Evolutionary conservation across 192 early-diverging fungal genomes (phyloP), one percentile per base, ranked within the genome.

Genomic region (Rhizophagus prolifer): DNA sequence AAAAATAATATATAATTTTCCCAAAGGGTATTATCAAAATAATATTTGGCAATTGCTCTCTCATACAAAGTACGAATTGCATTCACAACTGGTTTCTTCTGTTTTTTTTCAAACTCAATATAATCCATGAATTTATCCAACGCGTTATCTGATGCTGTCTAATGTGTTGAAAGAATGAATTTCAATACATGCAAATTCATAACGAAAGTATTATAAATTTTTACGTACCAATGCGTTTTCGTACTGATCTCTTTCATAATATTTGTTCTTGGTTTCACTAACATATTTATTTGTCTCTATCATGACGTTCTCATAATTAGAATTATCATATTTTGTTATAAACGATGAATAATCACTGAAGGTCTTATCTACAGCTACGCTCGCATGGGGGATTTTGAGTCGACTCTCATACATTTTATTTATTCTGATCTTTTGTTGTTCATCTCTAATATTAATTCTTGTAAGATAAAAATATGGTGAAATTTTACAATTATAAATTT

Each of bases 331-430:
- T 12, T 74, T 76, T 12, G 85, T 86, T 46, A 94, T 88, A 68
- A 94, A 91, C 1, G 84, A 77, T 3, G 91, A 93, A 69, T 92
- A 89, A 21, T 75, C 78, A 13, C 75, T 80, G 30, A 92, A 93
- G 0, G 93, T 94, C 12, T 86, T 81, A 10, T 86, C 88, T 31
- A 91, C 77, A 28, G 83, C 86, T 85, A 63, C 36, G 75, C 81
- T 78, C 1, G 82, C 73, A 72, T 92, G 88, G 10, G 86, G 85
- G 31, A 78, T 47, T 8, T 70, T 58, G 19, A 88, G 72, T 16
- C 86, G 74, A 36, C 78, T 75, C 7, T 84, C 14, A 77, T 81
- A 89, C 65, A 88, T 72, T 1, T 74, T 31, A n/a, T 83, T 71
- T n/a, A 88, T 70, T 63, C 79, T 78, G 46, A 26, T 38, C 61